Percentiles rank a stretch among this genome's conserved stretches.
phyloP scores from a whole-genome alignment of 768 basidiomycete genomes.

The Fomitopsis pulvina region DNA sequence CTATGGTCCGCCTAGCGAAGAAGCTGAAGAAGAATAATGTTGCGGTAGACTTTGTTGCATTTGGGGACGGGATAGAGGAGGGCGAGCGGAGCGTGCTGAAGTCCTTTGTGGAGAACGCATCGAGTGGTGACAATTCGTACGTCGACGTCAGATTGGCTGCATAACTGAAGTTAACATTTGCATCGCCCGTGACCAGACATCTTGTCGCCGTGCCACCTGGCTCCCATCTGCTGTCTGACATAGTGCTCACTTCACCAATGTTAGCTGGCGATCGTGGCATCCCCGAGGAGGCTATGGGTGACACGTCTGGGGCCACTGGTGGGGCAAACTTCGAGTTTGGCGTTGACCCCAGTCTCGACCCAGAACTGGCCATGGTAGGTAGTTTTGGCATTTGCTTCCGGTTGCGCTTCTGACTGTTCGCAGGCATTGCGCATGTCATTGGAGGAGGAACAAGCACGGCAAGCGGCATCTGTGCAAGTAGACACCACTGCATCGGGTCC shows the following conservation, averaged over 20 bases:
- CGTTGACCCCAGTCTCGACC: conserved; percentile 92
- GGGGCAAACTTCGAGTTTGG: conserved; percentile 71
- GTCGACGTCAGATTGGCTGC: conserved; percentile 21
- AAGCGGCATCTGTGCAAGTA: conserved; percentile 42
- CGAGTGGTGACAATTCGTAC: conserved; percentile 82
- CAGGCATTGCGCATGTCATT: conserved; percentile 96
- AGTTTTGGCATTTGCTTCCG: not conserved
- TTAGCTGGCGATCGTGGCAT: conserved; percentile 76
- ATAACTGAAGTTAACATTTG: not conserved
- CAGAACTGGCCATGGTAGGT: conserved; percentile 89
- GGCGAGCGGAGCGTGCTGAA: conserved; percentile 65
- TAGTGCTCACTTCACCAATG: conserved; percentile 73
- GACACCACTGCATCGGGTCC: conserved; percentile 25
- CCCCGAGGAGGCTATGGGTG: conserved; percentile 52
- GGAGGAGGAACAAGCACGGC: conserved; percentile 87
- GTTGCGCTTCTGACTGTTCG: not conserved
- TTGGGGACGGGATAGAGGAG: conserved; percentile 84
- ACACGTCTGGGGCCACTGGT: conserved; percentile 38
- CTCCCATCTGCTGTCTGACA: conserved; percentile 75
- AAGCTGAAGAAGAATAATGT: conserved; percentile 99
- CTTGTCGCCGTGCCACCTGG: conserved; percentile 75
- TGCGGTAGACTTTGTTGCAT: conserved; percentile 84
- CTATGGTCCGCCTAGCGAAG: conserved; percentile 86
- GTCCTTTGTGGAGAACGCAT: conserved; percentile 78
- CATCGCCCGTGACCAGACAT: conserved; percentile 49